These are phyloP conservation scores for Colletotrichum gigasporum DNA, from an alignment of 2,329 filamentous ascomycete genomes.

Conservation along the genomic window DNA sequence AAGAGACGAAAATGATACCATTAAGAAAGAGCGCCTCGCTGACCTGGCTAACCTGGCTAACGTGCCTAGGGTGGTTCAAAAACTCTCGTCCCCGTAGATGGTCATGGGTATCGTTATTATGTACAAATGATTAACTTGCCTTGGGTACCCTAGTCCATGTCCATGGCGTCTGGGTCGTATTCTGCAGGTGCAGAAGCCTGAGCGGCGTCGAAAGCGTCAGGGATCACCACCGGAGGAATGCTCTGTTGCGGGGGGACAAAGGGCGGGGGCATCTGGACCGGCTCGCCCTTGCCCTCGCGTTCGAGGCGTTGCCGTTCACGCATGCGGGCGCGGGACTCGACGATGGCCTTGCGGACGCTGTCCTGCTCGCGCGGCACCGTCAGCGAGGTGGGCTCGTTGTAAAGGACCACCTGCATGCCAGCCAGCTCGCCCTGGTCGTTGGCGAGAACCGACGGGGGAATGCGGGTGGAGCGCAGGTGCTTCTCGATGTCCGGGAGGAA, in stretches of 20 bases:
- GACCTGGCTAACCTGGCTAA: not conserved
- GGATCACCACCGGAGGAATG: conserved; percentile 3
- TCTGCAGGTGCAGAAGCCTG: not conserved
- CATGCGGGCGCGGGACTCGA: conserved; percentile 78
- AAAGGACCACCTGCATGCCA: conserved; percentile 82
- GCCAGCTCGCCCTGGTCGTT: conserved; percentile 64
- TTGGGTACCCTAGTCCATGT: conserved; percentile 61
- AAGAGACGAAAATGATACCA: conserved; percentile 9
- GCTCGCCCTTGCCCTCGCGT: conserved; percentile 28
- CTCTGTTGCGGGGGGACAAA: conserved; percentile 19
- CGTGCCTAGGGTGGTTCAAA: not conserved
- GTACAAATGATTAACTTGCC: not conserved
- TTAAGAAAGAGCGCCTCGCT: conserved; percentile 14
- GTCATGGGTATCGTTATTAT: conserved; percentile 15
- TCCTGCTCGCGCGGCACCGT: conserved; percentile 79
- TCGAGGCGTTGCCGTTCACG: conserved; percentile 64
- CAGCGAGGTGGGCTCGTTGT: conserved; percentile 80
- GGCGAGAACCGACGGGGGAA: conserved; percentile 71
- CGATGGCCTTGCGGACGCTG: conserved; percentile 82
- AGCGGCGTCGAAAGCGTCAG: conserved; percentile 18
- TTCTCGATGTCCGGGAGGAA: conserved; percentile 90
- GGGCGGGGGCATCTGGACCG: conserved; percentile 30
- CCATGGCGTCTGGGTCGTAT: conserved; percentile 72
- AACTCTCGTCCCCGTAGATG: not conserved
- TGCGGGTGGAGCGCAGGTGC: conserved; percentile 77